A percentile compares a stretch with the other conserved stretches of the same genome.
Evolutionary conservation across 176 grass and related monocot genomes (phyloP).

Genomic region (Carex littledalei): DNA sequence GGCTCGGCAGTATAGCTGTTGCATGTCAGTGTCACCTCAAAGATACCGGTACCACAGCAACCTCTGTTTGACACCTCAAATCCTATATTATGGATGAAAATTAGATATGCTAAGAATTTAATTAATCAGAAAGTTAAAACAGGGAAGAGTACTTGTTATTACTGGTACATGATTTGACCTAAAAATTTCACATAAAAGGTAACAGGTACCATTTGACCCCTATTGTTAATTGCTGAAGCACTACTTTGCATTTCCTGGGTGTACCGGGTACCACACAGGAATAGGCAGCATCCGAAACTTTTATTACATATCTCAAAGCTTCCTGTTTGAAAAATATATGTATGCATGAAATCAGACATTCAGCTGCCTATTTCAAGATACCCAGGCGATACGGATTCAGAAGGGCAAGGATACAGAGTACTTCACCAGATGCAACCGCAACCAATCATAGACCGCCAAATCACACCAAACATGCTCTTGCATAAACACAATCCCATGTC

Average conservation of each 20-base stretch:
- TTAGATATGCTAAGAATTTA: not conserved
- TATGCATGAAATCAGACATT: too few species aligned
- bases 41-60: constrained; percentile 73
- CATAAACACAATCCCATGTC: not conserved
- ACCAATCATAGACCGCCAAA: too few species aligned
- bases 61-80: constrained; percentile 58
- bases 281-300: not conserved
- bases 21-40: constrained; percentile 63
- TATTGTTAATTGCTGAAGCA: not conserved
- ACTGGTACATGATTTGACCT: not conserved
- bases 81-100: constrained; percentile 28
- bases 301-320: not conserved
- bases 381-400: too few species aligned
- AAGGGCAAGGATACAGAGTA: too few species aligned
- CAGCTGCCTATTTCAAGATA: too few species aligned
- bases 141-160: not conserved
- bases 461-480: not conserved
- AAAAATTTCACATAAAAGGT: not conserved
- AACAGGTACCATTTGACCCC: not conserved
- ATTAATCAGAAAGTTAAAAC: not conserved
- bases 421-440: too few species aligned
- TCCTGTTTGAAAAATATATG: not conserved
- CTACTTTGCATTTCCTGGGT: not conserved
- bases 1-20: constrained; percentile 42
- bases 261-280: not conserved